Conservation (phyloP, 768 basidiomycete species). For the Lepiota brunneoincarnata region DNA sequence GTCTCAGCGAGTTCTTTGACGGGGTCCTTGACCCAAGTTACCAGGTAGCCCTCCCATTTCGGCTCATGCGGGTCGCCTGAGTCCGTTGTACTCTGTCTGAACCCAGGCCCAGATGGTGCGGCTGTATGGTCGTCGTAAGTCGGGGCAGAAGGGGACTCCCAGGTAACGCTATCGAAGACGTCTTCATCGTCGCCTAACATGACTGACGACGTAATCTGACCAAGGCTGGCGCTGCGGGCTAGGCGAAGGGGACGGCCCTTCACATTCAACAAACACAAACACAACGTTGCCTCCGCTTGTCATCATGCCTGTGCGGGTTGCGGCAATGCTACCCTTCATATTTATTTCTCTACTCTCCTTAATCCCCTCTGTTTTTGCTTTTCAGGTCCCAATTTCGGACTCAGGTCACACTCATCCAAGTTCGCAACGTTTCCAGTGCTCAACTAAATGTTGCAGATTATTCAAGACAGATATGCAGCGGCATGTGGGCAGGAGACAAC, state of each 20-base stretch:
- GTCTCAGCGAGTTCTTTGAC: slow-evolving; percentile 96
- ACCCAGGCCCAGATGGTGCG: slow-evolving; percentile 63
- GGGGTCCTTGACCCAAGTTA: slow-evolving; percentile 85
- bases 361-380: slow-evolving; percentile 40
- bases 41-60: slow-evolving; percentile 88
- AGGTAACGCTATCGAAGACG: slow-evolving; percentile 89
- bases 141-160: slow-evolving; percentile 73
- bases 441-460: slow-evolving; percentile 46
- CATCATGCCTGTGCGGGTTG: slow-evolving; percentile 19
- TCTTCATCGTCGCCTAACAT: slow-evolving; percentile 89
- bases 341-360: slow-evolving; percentile 27
- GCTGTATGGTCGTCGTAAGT: slow-evolving; percentile 44
- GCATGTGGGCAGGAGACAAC: slow-evolving; percentile 83
- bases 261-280: slow-evolving; percentile 34
- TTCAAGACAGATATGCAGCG: slow-evolving; percentile 89
- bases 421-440: slow-evolving; percentile 2
- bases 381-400: slow-evolving; percentile 65
- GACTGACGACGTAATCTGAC: slow-evolving; percentile 17
- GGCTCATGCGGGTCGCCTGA: slow-evolving; percentile 79
- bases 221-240: not conserved
- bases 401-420: slow-evolving; percentile 35
- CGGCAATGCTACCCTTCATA: slow-evolving; percentile 19
- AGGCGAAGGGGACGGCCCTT: slow-evolving; percentile 13
- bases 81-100: slow-evolving; percentile 76
- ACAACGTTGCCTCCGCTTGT: slow-evolving; percentile 23